phyloP scores from a whole-genome alignment of 345 rosid genomes.

The Eucalyptus coolabah region DNA sequence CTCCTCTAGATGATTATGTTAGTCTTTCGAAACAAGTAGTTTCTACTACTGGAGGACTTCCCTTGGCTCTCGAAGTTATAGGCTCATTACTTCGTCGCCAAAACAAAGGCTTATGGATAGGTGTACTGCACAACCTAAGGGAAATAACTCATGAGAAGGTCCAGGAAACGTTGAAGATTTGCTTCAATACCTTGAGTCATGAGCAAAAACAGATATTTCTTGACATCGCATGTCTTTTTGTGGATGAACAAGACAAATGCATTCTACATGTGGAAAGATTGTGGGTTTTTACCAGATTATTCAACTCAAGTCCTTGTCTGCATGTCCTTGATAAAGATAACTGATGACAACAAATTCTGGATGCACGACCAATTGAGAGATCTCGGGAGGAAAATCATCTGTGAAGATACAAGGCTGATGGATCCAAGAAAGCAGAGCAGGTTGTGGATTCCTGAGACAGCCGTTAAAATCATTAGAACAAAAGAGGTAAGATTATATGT shows the following conservation, averaged over 20 bases:
- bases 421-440: background rate
- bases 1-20: background rate
- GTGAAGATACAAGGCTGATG: background rate
- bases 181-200: background rate
- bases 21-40: background rate
- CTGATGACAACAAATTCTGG: background rate
- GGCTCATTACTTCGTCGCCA: background rate
- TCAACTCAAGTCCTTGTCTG: background rate
- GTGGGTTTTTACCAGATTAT: background rate
- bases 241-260: background rate
- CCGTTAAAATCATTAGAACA: background rate
- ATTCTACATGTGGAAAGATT: background rate
- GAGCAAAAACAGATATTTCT: background rate
- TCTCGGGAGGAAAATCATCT: background rate
- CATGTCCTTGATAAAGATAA: background rate
- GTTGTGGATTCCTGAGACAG: background rate
- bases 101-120: background rate
- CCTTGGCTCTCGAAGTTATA: background rate
- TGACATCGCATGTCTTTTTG: background rate
- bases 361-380: background rate
- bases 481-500: background rate
- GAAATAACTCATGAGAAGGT: background rate
- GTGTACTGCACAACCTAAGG: background rate
- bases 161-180: background rate
- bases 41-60: background rate